Percentiles rank a stretch among this genome's conserved stretches.
Evolutionary conservation across 768 basidiomycete genomes (phyloP).

Genomic region (Cystofilobasidium capitatum): DNA sequence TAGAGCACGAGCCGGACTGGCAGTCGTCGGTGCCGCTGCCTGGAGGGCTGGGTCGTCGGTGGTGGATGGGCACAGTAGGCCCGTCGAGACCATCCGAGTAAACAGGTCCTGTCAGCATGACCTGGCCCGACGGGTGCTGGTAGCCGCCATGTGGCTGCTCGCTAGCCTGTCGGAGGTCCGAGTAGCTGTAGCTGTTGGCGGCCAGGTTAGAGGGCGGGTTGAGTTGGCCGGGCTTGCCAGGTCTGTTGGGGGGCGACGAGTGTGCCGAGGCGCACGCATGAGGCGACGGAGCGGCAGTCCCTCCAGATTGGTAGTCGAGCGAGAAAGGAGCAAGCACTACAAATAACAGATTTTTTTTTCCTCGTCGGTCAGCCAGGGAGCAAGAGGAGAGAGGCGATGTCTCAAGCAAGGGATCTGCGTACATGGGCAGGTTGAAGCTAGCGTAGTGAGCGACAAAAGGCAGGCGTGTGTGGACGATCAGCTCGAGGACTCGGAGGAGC

Average conservation of each 20-base stretch:
- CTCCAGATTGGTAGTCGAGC: background rate
- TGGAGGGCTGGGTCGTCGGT: no score
- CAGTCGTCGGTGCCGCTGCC: background rate
- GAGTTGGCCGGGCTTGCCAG: background rate
- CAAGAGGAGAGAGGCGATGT: background rate
- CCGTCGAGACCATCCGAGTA: no score
- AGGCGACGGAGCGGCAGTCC: conserved; percentile 4
- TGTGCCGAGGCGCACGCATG: conserved; percentile 19
- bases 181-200: background rate
- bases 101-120: no score
- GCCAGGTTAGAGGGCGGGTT: background rate
- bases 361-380: no score
- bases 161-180: background rate
- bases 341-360: background rate
- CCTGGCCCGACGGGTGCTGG: background rate
- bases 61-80: background rate
- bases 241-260: conserved; percentile 7
- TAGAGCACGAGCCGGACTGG: background rate
- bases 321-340: background rate
- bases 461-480: no score
- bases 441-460: no score
- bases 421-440: conserved; percentile 1
- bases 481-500: background rate
- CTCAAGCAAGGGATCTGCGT: background rate
- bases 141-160: background rate